These are phyloP conservation scores for Phytophthora rubi DNA, from an alignment of 352 stramenopile species.

Conservation along the genomic window DNA sequence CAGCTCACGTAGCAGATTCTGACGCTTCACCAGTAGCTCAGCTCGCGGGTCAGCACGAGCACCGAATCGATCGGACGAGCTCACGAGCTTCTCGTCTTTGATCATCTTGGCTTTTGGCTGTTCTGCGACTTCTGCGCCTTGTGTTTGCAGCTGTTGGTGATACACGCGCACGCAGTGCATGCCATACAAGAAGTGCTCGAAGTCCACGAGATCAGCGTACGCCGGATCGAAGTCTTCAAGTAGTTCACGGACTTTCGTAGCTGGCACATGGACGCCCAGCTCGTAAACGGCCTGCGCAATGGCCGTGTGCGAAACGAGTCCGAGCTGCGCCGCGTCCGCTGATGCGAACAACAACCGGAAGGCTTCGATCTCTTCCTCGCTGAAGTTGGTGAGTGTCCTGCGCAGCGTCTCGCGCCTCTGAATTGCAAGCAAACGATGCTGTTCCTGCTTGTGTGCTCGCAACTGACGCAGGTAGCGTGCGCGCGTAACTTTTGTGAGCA, in stretches of 20 bases:
- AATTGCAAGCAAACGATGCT: conserved; percentile 45
- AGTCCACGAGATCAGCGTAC: conserved; percentile 80
- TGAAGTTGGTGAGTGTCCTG: conserved; percentile 67
- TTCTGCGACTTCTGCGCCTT: not conserved
- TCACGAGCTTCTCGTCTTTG: conserved; percentile 44
- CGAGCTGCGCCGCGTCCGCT: conserved; percentile 65
- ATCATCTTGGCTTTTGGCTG: conserved; percentile 4
- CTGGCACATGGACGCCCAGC: conserved; percentile 63
- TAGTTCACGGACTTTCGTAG: conserved; percentile 52
- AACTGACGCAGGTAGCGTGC: conserved; percentile 57
- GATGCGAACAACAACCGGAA: conserved; percentile 72
- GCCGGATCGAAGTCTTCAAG: conserved; percentile 64
- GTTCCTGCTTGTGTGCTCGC: conserved; percentile 48
- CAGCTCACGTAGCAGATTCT: conserved; percentile 77
- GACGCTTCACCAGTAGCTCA: conserved; percentile 67
- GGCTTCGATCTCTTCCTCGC: conserved; percentile 64
- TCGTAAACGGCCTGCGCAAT: conserved; percentile 81
- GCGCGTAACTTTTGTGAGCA: conserved; percentile 62
- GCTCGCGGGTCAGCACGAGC: conserved; percentile 56
- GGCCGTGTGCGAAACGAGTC: conserved; percentile 67
- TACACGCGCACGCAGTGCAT: conserved; percentile 78
- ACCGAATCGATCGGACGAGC: conserved; percentile 62
- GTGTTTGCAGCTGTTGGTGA: conserved; percentile 63
- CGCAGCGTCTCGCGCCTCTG: conserved; percentile 51
- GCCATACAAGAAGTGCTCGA: conserved; percentile 83